Evolutionary conservation across 2,329 filamentous ascomycete species (phyloP).

Genomic region (Intubia oerlemansii): DNA sequence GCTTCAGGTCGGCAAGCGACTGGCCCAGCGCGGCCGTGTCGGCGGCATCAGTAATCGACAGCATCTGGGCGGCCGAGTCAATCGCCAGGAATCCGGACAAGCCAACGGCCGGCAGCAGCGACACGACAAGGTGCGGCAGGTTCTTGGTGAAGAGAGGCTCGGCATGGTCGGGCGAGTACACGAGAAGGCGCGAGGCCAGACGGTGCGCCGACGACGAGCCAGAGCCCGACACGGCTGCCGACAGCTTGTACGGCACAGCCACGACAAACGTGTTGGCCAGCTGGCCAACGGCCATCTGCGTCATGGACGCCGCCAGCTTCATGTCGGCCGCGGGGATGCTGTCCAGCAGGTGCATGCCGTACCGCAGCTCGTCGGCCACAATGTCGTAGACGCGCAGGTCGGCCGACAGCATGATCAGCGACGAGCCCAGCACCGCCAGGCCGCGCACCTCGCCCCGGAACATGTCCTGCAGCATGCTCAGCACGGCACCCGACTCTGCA

Average conservation of each 20-base stretch:
- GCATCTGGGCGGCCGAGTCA: conserved; percentile 56
- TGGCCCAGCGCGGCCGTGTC: conserved; percentile 31
- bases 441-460: conserved; percentile 43
- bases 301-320: conserved; percentile 17
- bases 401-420: conserved; percentile 54
- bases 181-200: conserved; percentile 32
- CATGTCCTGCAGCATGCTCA: conserved; percentile 44
- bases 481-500: conserved; percentile 42
- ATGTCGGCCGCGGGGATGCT: conserved; percentile 12
- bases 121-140: conserved; percentile 37
- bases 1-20: conserved; percentile 30
- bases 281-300: conserved; percentile 51
- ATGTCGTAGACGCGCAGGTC: conserved; percentile 66
- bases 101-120: conserved; percentile 40
- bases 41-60: conserved; percentile 37
- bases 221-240: background rate
- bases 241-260: conserved; percentile 20
- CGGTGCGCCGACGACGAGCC: conserved; percentile 5
- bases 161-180: conserved; percentile 39
- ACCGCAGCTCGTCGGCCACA: conserved; percentile 53
- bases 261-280: conserved; percentile 45
- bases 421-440: conserved; percentile 50
- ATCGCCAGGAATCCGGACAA: conserved; percentile 55
- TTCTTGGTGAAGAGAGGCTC: conserved; percentile 36
- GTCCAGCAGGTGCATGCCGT: conserved; percentile 35